These are phyloP conservation scores for Senna tora DNA, from an alignment of 306 rosid genomes.

Conservation along the genomic window DNA sequence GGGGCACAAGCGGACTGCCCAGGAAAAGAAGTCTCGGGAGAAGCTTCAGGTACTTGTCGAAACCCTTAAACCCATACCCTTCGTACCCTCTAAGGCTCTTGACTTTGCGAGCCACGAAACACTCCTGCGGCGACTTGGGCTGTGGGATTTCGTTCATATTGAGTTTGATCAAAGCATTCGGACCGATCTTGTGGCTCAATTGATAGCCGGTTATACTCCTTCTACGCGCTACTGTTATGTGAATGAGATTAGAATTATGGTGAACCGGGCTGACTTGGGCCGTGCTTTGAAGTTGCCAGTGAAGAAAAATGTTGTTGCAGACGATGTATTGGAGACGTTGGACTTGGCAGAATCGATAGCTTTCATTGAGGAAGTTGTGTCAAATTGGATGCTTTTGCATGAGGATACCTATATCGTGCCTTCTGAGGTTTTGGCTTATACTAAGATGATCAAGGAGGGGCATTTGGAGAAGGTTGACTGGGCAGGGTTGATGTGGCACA, in stretches of 20 bases:
- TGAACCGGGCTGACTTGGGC: slow-evolving; percentile 72
- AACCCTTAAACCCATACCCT: slow-evolving; percentile 76
- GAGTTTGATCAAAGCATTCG: slow-evolving; percentile 65
- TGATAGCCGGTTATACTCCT: slow-evolving; percentile 56
- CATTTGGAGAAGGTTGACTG: slow-evolving; percentile 73
- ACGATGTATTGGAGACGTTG: slow-evolving; percentile 28
- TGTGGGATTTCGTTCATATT: slow-evolving; percentile 80
- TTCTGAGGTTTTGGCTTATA: slow-evolving; percentile 47
- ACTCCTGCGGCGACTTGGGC: slow-evolving; percentile 69
- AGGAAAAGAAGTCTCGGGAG: slow-evolving; percentile 49
- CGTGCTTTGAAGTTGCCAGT: slow-evolving; percentile 76
- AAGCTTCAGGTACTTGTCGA: slow-evolving; percentile 54
- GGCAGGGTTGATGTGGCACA: slow-evolving; percentile 75
- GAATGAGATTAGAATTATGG: slow-evolving; percentile 44
- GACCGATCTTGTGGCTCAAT: slow-evolving; percentile 62
- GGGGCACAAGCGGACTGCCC: slow-evolving; percentile 40
- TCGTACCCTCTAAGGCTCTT: slow-evolving; percentile 58
- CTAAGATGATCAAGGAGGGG: slow-evolving; percentile 60
- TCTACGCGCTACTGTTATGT: slow-evolving; percentile 51
- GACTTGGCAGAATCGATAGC: slow-evolving; percentile 49
- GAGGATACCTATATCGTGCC: slow-evolving; percentile 74
- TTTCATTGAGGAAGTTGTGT: slow-evolving; percentile 64
- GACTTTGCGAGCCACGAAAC: slow-evolving; percentile 63
- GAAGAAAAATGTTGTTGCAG: slow-evolving; percentile 46
- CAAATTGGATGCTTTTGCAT: slow-evolving; percentile 81